Evolutionary conservation across 228 moss, liverwort and hornwort species (phyloP), one percentile per base, ranked within the genome.

Genomic region (Sphagnum magellanicum): DNA sequence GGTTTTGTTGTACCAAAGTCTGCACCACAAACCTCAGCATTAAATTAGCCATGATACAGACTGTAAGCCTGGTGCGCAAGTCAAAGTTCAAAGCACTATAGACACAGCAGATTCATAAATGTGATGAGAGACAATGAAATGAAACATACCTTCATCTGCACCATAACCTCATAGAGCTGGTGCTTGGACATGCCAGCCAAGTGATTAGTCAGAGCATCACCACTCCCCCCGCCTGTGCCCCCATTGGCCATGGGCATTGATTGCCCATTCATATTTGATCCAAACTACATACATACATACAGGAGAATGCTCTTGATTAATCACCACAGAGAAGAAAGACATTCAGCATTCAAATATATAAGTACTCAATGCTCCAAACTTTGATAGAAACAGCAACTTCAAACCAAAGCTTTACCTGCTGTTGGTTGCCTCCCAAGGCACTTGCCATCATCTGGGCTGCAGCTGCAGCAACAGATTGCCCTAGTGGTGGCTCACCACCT

Each of bases 161-260:
- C 74, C 98, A 98, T 92, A 47, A 98, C 88, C 60, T 93, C 94
- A 73, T 87, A 98, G 7, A 98, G 83, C 75, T 98, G 98, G 64
- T 89, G 90, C 77, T 98, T 98, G 46, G 98, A 94, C 94, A 94
- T 94, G 65, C 93, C 91, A 71, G 98, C 93, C 71, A 98, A 71
- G 75, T 89, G 90, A 80, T 74, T 90, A 12, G 98, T 98, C 63
- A 98, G 75, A 52, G 87, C 82, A 72, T 98, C 98, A 50, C 78
- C 72, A 14, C 83, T 80, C 53, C 9, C 83, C 55, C 55, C 55
- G 53, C 70, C 79, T 59, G 84, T 71, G 65, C 86, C 84, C 64
- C 93, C 91, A 77, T 91, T 93, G 15, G 83, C 81, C 65, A 83
- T 76, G 76, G 87, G 83, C 72, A 87, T 76, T 49, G 83, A 63